Evolutionary conservation across 805 yeast genomes (phyloP), one percentile per base, ranked within the genome.

Genomic region (Ogataea haglerorum): DNA sequence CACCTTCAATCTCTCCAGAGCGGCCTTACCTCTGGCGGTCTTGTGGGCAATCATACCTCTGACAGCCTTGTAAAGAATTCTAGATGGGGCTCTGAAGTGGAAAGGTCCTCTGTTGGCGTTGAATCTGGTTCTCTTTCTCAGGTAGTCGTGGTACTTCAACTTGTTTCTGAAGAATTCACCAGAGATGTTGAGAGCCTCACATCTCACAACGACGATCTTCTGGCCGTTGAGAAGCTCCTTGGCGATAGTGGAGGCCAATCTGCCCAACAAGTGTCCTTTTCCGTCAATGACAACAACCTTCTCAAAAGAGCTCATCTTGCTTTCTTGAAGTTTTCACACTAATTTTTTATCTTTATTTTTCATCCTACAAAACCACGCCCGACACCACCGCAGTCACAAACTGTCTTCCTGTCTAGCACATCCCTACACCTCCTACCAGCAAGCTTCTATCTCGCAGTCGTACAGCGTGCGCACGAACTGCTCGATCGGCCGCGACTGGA

Each of bases 1-100:
- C 63, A 91, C 98, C 91, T 93, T 88, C 66, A 93, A 86, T 79
- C 97, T 90, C 80, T 90, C 98, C 69, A 93, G 75, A 65, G 99
- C 99, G 70, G 98, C 98, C 80, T 87, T 85, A 76, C 99, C 99
- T 78, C 98, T 93, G 64, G 98, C 93, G 61, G 99, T 93, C 89
- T 93, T 93, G 90, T 93, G 98, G 71, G 96, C 78, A 67, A 93
- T 78, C 99, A 93, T 93, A 78, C 99, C 99, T 72, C 96, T 86
- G 72, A 93, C 75, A 68, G 99, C 97, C 85, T 93, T 93, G 95
- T 90, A 90, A 77, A 93, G 89, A 76, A 93, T 91, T 79, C 98
- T 89, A 54, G 98, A 90, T 74, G 99, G 99, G 54, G 99, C 99
- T 78, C 98, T 93, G 96, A 93, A 93, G 75, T 93, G 99, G 97